Evolutionary conservation across 179 eudicot genomes (phyloP).

Genomic region (Pouteria campechiana): DNA sequence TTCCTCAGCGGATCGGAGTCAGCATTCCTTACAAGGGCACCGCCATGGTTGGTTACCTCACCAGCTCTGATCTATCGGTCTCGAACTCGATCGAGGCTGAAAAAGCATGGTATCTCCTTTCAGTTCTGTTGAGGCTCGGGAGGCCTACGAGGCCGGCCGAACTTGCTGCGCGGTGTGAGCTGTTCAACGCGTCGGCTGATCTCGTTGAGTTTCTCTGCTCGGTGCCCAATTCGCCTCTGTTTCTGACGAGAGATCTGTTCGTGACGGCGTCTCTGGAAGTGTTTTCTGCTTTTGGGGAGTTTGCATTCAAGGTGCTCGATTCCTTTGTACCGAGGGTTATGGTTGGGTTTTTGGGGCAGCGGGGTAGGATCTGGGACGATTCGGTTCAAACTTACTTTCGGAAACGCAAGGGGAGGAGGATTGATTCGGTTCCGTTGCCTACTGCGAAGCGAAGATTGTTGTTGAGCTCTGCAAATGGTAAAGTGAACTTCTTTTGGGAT

Average conservation of each 20-base stretch:
- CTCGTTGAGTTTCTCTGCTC: slow-evolving; percentile 33
- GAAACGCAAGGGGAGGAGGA: slow-evolving; percentile 32
- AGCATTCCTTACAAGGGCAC: too few relatives aligned
- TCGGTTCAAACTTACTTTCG: slow-evolving; percentile 28
- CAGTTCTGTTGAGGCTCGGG: slow-evolving; percentile 25
- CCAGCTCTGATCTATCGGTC: slow-evolving; percentile 11
- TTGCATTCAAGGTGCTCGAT: slow-evolving; percentile 6
- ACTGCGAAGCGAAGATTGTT: slow-evolving; percentile 15
- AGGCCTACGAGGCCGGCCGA: slow-evolving; percentile 31
- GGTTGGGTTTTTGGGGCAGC: slow-evolving; percentile 4
- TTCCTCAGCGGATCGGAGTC: slow-evolving; percentile 10
- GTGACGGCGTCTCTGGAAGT: slow-evolving; percentile 30
- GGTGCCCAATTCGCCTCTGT: slow-evolving; percentile 50
- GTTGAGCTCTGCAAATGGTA: slow-evolving; percentile 25
- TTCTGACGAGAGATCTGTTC: slow-evolving; percentile 8
- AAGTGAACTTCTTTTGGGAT: too few relatives aligned
- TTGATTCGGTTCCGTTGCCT: slow-evolving; percentile 9
- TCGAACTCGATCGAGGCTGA: slow-evolving; percentile 8
- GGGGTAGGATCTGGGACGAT: slow-evolving; percentile 9
- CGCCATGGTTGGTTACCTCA: slow-evolving; percentile 22
- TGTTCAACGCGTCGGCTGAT: slow-evolving; percentile 24
- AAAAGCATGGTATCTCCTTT: slow-evolving; percentile 48
- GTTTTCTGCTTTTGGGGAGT: slow-evolving; percentile 14
- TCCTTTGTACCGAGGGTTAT: slow-evolving; percentile 8
- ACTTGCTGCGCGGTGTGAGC: slow-evolving; percentile 30